A percentile compares a stretch with the other conserved stretches of the same genome.
phyloP scores from a whole-genome alignment of 2,329 filamentous ascomycete genomes.

The Gnomoniopsis sp. region DNA sequence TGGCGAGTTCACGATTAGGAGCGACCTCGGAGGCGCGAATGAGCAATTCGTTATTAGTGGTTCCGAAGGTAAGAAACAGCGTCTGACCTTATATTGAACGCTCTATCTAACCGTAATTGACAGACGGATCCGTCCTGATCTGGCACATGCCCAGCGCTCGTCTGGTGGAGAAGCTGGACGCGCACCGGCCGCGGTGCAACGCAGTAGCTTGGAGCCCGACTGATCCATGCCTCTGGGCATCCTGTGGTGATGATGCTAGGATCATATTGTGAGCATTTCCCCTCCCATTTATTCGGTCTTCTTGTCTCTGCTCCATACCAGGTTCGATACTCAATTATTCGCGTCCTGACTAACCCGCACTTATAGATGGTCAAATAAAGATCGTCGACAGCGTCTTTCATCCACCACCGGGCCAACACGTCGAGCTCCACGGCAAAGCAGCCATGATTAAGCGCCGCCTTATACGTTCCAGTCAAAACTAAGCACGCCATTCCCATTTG shows the following conservation, averaged over 20 bases:
- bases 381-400: constrained; percentile 22
- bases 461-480: not conserved
- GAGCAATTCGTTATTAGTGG: constrained; percentile 91
- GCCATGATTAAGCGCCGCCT: not conserved
- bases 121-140: constrained; percentile 70
- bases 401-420: not conserved
- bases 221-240: constrained; percentile 81
- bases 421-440: not conserved
- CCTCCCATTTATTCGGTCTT: not conserved
- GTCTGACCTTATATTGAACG: not conserved
- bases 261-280: constrained; percentile 71
- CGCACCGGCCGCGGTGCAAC: constrained; percentile 77
- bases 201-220: constrained; percentile 84
- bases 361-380: constrained; percentile 35
- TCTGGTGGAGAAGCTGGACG: constrained; percentile 71
- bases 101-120: not conserved
- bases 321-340: not conserved
- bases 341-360: not conserved
- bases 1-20: constrained; percentile 75
- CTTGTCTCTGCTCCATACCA: not conserved
- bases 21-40: constrained; percentile 80
- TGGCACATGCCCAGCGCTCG: constrained; percentile 85
- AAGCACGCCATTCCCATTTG: not conserved
- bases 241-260: constrained; percentile 81
- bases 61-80: constrained; percentile 68